Percentiles rank a stretch among this genome's conserved stretches.
phyloP scores from a whole-genome alignment of 345 rosid species.

The Crucihimalaya himalaica region DNA sequence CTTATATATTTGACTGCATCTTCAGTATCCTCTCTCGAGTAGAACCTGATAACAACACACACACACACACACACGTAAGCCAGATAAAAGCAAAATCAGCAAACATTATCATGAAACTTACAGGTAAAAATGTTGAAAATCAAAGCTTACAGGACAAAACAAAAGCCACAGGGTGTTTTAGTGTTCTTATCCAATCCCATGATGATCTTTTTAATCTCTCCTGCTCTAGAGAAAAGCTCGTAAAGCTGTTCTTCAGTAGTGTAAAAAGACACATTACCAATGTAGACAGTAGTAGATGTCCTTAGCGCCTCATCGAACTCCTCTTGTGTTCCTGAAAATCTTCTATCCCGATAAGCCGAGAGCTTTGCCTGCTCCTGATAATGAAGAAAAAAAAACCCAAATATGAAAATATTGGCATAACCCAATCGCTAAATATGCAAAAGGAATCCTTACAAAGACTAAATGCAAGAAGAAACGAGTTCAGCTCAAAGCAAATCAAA shows the following conservation, averaged over 20 bases:
- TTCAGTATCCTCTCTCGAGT: conserved; percentile 96
- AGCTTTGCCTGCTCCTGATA: conserved; percentile 74
- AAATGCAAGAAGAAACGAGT: background rate
- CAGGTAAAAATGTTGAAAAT: background rate
- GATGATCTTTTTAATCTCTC: conserved; percentile 91
- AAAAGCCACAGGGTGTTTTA: conserved; percentile 97
- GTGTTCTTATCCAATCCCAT: conserved; percentile 98
- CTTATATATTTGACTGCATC: conserved; percentile 94
- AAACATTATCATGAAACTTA: conserved; percentile 5
- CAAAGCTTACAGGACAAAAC: conserved; percentile 73
- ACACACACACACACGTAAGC: background rate
- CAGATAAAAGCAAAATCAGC: background rate
- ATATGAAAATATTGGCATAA: background rate
- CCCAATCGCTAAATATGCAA: background rate
- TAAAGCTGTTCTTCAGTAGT: conserved; percentile 98
- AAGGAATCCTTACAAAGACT: background rate
- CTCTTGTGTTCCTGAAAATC: conserved; percentile 80
- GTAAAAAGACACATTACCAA: conserved; percentile 95
- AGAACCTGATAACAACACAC: conserved; percentile 50
- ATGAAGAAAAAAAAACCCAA: background rate
- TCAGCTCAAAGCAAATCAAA: background rate
- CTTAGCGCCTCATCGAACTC: conserved; percentile 80
- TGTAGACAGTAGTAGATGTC: conserved; percentile 71
- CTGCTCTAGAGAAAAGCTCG: conserved; percentile 93
- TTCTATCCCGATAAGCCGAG: conserved; percentile 84